Base-by-base conservation (phyloP, 2,329 filamentous ascomycete species). In the Pseudogymnoascus sp. region DNA sequence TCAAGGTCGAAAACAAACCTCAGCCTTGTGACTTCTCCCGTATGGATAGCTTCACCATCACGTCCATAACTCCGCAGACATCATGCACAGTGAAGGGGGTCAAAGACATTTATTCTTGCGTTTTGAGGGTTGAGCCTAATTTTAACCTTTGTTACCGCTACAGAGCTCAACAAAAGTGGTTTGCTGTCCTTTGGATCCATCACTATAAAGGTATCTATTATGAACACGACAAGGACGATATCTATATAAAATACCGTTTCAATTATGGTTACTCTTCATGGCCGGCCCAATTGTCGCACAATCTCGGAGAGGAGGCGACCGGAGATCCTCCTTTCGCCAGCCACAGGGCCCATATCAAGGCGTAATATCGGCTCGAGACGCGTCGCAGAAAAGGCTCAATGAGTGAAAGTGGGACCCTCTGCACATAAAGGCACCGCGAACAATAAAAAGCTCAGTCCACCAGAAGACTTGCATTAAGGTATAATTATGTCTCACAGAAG, bases 351-450 rank as follows among this genome's bases (percentile, higher is more conserved):
- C 46, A 53, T 31, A 31, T 31, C 46, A 31, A 53, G 46, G 46
- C 24, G 26, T 53, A 53, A 53, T 53, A 53, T 53, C 46, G 46
- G 46, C 46, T 6, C 46, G 31, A 53, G 46, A 53, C 46, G 26
- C 46, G 46, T 53, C 46, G 46, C 24, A 53, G 46, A 53, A 53
- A 53, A 53, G 46, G 46, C 46, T 16, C 46, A 53, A 53, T 28
- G 26, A n/a, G 46, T 16, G 46, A 53, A 53, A 53, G 46, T 53
- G 46, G 46, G 46, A 53, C 46, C 8, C 46, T 53, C 46, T 31
- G 46, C 26, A 28, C 46, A 53, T 53, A 53, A 53, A 53, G 46
- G 14, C 26, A 10, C 26, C 14, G 26, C 26, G 46, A 53, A 53
- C 46, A 31, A 53, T 53, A 26, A 53, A 53, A 53, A 53, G 41